Evolutionary conservation across 2,329 filamentous ascomycete genomes (phyloP).

Genomic region (Neopestalotiopsis sp.): DNA sequence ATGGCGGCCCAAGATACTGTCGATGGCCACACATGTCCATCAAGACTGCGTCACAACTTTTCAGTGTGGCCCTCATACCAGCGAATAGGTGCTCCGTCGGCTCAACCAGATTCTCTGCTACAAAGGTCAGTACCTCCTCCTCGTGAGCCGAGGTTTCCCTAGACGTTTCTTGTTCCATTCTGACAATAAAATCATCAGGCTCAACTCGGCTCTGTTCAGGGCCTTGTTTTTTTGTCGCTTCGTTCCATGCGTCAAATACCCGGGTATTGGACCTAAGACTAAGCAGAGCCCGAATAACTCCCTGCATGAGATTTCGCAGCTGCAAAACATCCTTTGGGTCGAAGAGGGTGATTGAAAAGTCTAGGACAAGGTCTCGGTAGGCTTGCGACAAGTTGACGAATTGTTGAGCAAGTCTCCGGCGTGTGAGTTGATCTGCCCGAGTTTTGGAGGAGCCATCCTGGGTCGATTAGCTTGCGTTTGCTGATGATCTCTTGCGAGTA

Average conservation of each 20-base stretch:
- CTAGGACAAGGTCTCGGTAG: constrained; percentile 60
- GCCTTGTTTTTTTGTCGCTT: constrained; percentile 24
- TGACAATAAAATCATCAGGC: constrained; percentile 36
- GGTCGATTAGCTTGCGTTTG: background rate
- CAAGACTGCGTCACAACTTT: constrained; percentile 54
- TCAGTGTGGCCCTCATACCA: constrained; percentile 49
- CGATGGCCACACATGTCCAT: constrained; percentile 60
- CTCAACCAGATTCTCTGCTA: constrained; percentile 42
- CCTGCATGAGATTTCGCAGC: constrained; percentile 60
- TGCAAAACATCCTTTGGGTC: constrained; percentile 52
- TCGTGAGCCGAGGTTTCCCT: constrained; percentile 28
- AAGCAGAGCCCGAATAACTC: constrained; percentile 57
- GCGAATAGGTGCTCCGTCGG: constrained; percentile 53
- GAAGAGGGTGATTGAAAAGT: constrained; percentile 61
- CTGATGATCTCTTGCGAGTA: background rate
- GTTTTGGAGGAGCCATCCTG: constrained; percentile 40
- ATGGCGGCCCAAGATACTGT: constrained; percentile 49
- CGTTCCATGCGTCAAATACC: constrained; percentile 44
- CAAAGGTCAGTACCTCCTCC: constrained; percentile 27
- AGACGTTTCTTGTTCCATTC: constrained; percentile 36
- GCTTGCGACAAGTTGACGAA: constrained; percentile 62
- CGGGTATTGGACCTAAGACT: constrained; percentile 54
- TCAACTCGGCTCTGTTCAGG: constrained; percentile 8
- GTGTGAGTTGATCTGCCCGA: constrained; percentile 32
- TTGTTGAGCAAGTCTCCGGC: constrained; percentile 51